These are phyloP conservation scores for Marsdenia floribunda DNA, from an alignment of 257 asterid species.

Conservation along the genomic window DNA sequence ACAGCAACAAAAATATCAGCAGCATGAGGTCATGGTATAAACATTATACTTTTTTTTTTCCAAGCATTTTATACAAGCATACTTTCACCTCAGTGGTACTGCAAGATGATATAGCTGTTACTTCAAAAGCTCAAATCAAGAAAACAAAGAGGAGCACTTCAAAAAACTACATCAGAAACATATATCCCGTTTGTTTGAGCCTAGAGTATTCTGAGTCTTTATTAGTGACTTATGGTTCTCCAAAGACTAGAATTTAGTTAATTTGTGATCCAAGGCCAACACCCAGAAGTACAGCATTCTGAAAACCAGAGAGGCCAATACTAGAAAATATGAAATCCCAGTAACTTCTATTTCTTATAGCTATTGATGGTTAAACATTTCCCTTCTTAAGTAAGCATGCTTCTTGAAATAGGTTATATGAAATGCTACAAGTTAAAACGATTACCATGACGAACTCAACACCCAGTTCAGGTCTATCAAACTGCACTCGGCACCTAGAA, in stretches of 20 bases:
- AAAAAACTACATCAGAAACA: not conserved
- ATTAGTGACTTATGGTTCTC: not conserved
- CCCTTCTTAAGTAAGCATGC: not conserved
- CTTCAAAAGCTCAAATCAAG: not conserved
- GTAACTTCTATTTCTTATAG: no score
- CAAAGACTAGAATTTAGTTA: not conserved
- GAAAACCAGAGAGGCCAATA: not conserved
- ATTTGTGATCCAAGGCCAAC: not conserved
- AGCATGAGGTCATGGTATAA: not conserved
- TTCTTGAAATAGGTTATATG: not conserved
- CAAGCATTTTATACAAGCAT: not conserved
- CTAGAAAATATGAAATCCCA: not conserved
- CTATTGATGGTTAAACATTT: not conserved
- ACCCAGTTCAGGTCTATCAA: slow-evolving; percentile 86
- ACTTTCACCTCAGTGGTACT: slow-evolving; percentile 1
- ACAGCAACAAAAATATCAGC: not conserved
- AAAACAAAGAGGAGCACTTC: not conserved
- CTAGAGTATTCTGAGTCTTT: not conserved
- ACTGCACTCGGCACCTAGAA: slow-evolving; percentile 80
- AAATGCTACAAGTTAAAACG: slow-evolving; percentile 4
- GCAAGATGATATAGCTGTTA: not conserved
- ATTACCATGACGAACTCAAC: slow-evolving; percentile 92
- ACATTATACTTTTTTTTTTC: not conserved
- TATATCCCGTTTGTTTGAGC: not conserved
- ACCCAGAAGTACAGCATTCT: not conserved